These are phyloP conservation scores for Candida loeiensis DNA, from an alignment of 805 yeast species.

Conservation along the genomic window DNA sequence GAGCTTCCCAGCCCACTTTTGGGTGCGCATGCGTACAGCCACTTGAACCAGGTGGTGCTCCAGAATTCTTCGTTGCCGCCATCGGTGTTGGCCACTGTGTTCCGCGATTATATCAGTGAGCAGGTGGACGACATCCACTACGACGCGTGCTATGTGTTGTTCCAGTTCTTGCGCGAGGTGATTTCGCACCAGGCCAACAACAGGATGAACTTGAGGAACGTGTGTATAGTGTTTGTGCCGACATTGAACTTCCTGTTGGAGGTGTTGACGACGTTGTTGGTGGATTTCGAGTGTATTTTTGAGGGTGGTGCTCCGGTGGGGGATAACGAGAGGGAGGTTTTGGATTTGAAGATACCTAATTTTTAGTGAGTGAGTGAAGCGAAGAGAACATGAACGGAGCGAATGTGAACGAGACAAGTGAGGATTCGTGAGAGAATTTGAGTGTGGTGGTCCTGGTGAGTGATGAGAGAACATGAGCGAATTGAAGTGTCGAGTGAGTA, in stretches of 20 bases:
- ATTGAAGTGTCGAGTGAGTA: too few species aligned
- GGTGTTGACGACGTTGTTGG: conserved; percentile 55
- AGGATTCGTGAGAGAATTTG: neutral
- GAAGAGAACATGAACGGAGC: too few species aligned
- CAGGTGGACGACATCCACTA: conserved; percentile 54
- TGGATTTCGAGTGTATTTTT: conserved; percentile 61
- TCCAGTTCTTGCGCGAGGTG: conserved; percentile 64
- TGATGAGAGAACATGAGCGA: neutral
- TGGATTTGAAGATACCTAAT: conserved; percentile 53
- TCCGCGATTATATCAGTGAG: conserved; percentile 32
- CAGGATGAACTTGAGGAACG: conserved; percentile 80
- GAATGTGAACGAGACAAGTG: neutral
- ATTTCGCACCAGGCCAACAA: conserved; percentile 58
- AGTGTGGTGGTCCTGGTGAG: neutral
- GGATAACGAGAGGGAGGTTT: conserved; percentile 42
- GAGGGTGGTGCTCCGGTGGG: conserved; percentile 45
- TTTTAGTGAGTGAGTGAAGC: conserved; percentile 21
- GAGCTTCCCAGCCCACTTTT: conserved; percentile 70
- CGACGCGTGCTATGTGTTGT: conserved; percentile 60
- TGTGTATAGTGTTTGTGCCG: conserved; percentile 78
- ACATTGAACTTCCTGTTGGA: conserved; percentile 67
- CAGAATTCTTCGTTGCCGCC: conserved; percentile 13
- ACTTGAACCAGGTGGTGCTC: conserved; percentile 23
- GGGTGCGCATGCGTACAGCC: conserved; percentile 44
- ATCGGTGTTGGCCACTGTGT: conserved; percentile 23